These are phyloP conservation scores for Liquidambar formosana DNA, from an alignment of 164 flowering plant species.

Conservation along the genomic window DNA sequence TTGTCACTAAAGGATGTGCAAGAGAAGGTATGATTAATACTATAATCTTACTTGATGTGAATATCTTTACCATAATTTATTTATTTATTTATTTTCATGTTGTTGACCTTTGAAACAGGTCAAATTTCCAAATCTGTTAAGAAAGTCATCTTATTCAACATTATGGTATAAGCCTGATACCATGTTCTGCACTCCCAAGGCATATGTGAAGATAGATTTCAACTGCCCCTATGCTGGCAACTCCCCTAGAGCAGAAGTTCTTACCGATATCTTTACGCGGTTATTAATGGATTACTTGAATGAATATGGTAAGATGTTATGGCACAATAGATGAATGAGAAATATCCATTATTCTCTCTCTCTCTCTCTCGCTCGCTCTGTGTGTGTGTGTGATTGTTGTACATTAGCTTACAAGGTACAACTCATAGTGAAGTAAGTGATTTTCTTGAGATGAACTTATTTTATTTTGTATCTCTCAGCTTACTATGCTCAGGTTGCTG, in stretches of 20 bases:
- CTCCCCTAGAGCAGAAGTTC: constrained; percentile 82
- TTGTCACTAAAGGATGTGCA: constrained; percentile 57
- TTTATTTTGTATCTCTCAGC: constrained; percentile 55
- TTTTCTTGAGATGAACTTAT: constrained; percentile 7
- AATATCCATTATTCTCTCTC: neutral
- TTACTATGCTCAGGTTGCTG: constrained; percentile 95
- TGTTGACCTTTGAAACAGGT: constrained; percentile 37
- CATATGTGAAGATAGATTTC: constrained; percentile 77
- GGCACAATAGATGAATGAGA: neutral
- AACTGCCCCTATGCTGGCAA: constrained; percentile 70
- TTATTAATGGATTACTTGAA: constrained; percentile 89
- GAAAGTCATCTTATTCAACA: constrained; percentile 68
- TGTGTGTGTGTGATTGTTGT: too few relatives aligned
- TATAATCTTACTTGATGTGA: neutral
- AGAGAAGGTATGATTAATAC: constrained; percentile 45
- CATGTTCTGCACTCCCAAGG: constrained; percentile 79
- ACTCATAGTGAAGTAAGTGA: neutral
- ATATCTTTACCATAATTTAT: neutral
- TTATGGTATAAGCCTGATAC: constrained; percentile 95
- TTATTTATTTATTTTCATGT: constrained; percentile 7
- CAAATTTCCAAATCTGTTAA: constrained; percentile 58
- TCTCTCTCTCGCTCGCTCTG: too few relatives aligned
- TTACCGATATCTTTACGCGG: constrained; percentile 70
- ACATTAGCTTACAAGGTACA: too few relatives aligned
- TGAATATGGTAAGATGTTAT: constrained; percentile 79